These are phyloP conservation scores for Monosporascus cannonballus DNA, from an alignment of 2,329 filamentous ascomycete species.

Conservation along the genomic window DNA sequence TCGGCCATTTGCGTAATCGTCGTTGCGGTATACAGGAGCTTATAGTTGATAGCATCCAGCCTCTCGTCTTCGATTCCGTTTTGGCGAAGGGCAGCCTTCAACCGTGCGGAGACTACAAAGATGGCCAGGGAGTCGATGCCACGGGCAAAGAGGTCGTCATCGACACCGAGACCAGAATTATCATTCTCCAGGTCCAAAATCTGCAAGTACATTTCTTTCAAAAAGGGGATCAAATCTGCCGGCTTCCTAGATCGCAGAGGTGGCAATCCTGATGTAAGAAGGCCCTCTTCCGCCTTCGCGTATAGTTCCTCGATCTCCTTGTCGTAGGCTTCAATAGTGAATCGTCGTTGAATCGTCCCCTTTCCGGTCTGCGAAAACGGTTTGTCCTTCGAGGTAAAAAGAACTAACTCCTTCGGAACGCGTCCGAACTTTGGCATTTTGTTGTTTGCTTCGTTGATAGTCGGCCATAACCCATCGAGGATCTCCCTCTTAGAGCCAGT, in stretches of 20 bases:
- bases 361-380: constrained; percentile 19
- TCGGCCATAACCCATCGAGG: constrained; percentile 17
- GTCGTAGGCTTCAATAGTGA: constrained; percentile 17
- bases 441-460: constrained; percentile 17
- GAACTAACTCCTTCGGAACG: constrained; percentile 17
- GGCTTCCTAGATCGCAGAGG: constrained; percentile 9
- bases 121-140: constrained; percentile 4
- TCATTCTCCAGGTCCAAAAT: constrained; percentile 7
- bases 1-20: constrained; percentile 1
- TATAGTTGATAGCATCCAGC: neutral
- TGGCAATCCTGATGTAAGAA: constrained; percentile 10
- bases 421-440: constrained; percentile 18
- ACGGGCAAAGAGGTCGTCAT: constrained; percentile 17
- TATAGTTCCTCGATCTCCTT: constrained; percentile 19
- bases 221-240: constrained; percentile 10
- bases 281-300: constrained; percentile 14
- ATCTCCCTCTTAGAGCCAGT: constrained; percentile 10
- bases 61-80: neutral
- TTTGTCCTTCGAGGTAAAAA: constrained; percentile 13
- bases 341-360: constrained; percentile 18
- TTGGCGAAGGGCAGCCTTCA: constrained; percentile 4
- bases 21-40: constrained; percentile 2
- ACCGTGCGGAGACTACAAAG: constrained; percentile 1
- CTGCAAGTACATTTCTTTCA: constrained; percentile 14
- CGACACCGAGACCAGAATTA: constrained; percentile 6